Evolutionary conservation across 2,329 filamentous ascomycete genomes (phyloP), one percentile per base, ranked within the genome.

Genomic region (Rhexocercosporidium sp.): DNA sequence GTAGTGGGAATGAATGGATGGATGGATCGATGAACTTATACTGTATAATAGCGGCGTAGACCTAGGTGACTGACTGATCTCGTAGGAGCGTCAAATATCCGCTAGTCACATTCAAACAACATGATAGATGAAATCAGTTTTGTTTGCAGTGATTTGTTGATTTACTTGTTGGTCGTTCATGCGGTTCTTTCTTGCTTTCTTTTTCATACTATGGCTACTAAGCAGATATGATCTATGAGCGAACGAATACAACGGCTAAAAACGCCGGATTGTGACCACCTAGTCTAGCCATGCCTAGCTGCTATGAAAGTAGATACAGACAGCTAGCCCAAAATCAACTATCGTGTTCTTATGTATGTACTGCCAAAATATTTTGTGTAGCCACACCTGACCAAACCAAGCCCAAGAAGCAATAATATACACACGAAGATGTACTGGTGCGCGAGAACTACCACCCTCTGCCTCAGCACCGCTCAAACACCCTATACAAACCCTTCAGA

Each of bases 401-500:
- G 22, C 39, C 22, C 37, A 47, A 47, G 22, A 44, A 60, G 57
- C 57, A 60, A 47, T 60, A 54, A 56, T 56, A 29, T 51, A 37
- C 53, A 59, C n/a, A n/a, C n/a, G n/a, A n/a, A 59, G 16, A 4
- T 44, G 41, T 44, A 44, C 34, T 39, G 34, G n/a, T 44, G 39
- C n/a, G 39, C 39, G 14, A 44, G 7, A 39, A 39, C 7, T 7
- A 14, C 8, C 34, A 39, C 14, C 8, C 14, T 12, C 18, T 16
- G 37, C 18, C 16, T 86, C 79, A 98, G 78, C 96, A 98, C 64
- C 96, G 84, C 81, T 99, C 96, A 83, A 99, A 99, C 2, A 98
- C 94, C 54, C 92, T 84, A 79, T 99, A 99, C 66, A 99, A 77
- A 0, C 94, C 94, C 79, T 97, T 98, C 67, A 98, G 79, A 80